Conservation (phyloP, 345 rosid species). For the Eucalyptus melliodora region DNA sequence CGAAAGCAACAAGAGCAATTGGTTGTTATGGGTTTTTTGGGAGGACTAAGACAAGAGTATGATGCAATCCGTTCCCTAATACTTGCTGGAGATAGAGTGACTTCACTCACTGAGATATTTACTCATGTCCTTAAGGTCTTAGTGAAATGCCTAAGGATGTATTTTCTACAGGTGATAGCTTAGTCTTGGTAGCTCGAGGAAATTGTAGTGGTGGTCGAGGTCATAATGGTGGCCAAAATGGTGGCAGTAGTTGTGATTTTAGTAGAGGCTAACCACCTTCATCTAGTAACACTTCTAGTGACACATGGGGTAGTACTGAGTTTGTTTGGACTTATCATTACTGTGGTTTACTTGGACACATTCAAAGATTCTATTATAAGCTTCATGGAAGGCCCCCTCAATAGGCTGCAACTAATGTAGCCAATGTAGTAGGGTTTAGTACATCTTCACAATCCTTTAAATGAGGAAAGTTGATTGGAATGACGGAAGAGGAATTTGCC, state of each 20-base stretch:
- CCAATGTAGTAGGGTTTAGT: not conserved
- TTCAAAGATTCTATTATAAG: not conserved
- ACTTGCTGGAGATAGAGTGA: not conserved
- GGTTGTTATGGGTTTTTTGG: not conserved
- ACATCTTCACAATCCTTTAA: not conserved
- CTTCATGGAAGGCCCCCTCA: not conserved
- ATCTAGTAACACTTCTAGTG: not conserved
- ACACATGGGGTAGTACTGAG: too few species aligned
- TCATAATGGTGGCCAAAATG: not conserved
- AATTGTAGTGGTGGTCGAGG: fast-evolving
- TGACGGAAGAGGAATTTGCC: too few species aligned
- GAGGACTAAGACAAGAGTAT: not conserved
- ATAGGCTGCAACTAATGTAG: not conserved
- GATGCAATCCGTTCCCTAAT: not conserved
- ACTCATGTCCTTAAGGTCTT: too few species aligned
- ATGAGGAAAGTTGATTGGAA: not conserved
- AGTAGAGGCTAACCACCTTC: not conserved
- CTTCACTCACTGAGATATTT: too few species aligned
- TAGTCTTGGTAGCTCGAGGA: not conserved
- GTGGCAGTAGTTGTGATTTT: fast-evolving
- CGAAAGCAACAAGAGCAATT: too few species aligned
- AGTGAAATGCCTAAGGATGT: too few species aligned
- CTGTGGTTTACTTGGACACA: not conserved
- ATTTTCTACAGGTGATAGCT: not conserved
- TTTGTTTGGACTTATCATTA: too few species aligned